Evolutionary conservation across 306 rosid species (phyloP).

Genomic region (Cicer yamashitae): DNA sequence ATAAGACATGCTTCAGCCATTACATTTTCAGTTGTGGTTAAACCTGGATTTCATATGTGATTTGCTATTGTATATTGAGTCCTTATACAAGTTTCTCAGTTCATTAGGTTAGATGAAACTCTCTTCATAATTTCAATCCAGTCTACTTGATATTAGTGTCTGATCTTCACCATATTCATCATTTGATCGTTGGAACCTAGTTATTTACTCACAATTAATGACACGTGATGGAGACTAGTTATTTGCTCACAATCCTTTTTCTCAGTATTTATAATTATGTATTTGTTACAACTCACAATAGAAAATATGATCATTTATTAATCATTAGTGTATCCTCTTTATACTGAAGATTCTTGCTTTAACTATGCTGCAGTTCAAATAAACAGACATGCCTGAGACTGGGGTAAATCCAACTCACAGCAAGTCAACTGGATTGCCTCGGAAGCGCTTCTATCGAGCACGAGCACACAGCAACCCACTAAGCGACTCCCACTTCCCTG

Average conservation of each 20-base stretch:
- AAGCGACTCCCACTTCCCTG: constrained; percentile 95
- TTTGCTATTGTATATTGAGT: background rate
- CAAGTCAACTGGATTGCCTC: constrained; percentile 91
- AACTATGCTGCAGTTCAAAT: constrained; percentile 48
- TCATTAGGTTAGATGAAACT: constrained; percentile 19
- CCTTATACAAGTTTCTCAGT: constrained; percentile 8
- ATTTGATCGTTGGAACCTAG: background rate
- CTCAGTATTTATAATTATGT: constrained; percentile 20
- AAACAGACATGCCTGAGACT: constrained; percentile 61
- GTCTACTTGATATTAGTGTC: background rate
- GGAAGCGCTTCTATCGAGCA: constrained; percentile 97
- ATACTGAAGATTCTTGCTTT: constrained; percentile 43
- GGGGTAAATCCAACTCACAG: constrained; percentile 63
- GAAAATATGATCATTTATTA: background rate
- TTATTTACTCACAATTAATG: background rate
- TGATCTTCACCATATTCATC: background rate
- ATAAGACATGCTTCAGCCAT: background rate
- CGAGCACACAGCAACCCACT: constrained; percentile 98
- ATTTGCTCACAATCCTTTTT: constrained; percentile 1
- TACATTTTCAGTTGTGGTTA: background rate
- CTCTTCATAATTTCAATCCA: background rate
- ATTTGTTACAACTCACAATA: constrained; percentile 2
- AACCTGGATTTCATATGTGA: constrained; percentile 10
- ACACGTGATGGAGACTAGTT: constrained; percentile 7
- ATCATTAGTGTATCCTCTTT: constrained; percentile 2